Evolutionary conservation across 208 protist species (phyloP).

Genomic region (Trichomonas tenax): DNA sequence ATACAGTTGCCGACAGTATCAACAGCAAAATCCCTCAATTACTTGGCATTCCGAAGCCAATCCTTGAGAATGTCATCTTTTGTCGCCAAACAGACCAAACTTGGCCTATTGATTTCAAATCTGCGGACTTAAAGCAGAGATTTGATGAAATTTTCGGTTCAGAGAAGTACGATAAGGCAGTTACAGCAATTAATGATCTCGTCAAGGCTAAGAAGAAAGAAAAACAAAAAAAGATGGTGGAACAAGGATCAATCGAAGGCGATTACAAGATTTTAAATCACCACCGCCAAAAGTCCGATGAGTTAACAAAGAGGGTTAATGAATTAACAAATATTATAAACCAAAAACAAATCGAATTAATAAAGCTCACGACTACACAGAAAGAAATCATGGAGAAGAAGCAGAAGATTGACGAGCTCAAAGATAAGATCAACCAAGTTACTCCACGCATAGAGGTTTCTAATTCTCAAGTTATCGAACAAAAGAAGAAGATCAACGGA

Average conservation of each 20-base stretch:
- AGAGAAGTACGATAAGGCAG: conserved; percentile 25
- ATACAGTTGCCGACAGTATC: conserved; percentile 61
- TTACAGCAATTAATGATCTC: conserved; percentile 26
- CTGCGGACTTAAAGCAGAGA: conserved; percentile 24
- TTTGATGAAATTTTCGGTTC: conserved; percentile 40
- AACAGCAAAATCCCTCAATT: conserved; percentile 78
- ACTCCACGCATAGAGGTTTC: too few species aligned
- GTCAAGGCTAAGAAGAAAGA: not conserved
- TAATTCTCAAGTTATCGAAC: too few species aligned
- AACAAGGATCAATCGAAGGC: not conserved
- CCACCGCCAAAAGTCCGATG: not conserved
- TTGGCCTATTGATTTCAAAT: conserved; percentile 32
- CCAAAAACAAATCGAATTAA: too few species aligned
- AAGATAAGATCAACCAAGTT: too few species aligned
- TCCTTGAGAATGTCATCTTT: conserved; percentile 92
- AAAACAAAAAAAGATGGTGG: not conserved
- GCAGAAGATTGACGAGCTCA: too few species aligned
- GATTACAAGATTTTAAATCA: not conserved
- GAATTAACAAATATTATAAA: not conserved
- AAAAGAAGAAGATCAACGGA: too few species aligned
- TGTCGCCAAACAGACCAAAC: conserved; percentile 58
- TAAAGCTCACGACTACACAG: too few species aligned
- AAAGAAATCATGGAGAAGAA: too few species aligned
- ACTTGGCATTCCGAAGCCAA: conserved; percentile 82
- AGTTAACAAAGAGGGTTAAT: not conserved